These are phyloP conservation scores for Lipomyces yamanashiensis DNA, from an alignment of 805 yeast species.

Conservation along the genomic window DNA sequence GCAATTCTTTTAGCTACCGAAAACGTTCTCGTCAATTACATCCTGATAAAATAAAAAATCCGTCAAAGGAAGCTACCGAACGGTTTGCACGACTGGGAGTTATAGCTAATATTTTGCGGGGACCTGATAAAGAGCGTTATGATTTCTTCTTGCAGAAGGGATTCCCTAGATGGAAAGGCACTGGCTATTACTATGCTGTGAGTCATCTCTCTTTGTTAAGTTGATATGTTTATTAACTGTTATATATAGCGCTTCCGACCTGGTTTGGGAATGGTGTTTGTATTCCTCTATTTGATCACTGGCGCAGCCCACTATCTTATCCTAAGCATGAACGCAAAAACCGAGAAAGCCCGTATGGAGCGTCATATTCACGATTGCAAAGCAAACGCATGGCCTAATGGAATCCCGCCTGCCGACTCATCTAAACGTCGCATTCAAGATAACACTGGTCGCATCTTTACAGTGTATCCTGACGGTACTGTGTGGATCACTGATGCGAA, in stretches of 20 bases:
- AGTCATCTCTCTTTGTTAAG: background rate
- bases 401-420: slow-evolving; percentile 37
- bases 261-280: slow-evolving; percentile 56
- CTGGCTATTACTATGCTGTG: slow-evolving; percentile 59
- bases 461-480: slow-evolving; percentile 45
- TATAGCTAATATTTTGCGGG: slow-evolving; percentile 73
- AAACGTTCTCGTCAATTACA: slow-evolving; percentile 73
- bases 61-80: slow-evolving; percentile 60
- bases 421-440: slow-evolving; percentile 30
- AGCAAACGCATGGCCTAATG: slow-evolving; percentile 42
- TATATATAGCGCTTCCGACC: slow-evolving; percentile 63
- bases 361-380: slow-evolving; percentile 44
- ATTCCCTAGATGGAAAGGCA: slow-evolving; percentile 80
- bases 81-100: slow-evolving; percentile 78
- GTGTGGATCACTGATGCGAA: slow-evolving; percentile 35
- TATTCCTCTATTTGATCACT: slow-evolving; percentile 56
- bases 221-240: background rate
- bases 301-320: slow-evolving; percentile 64
- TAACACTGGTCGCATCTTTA: slow-evolving; percentile 39
- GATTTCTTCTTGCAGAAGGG: slow-evolving; percentile 84
- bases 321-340: slow-evolving; percentile 57
- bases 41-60: slow-evolving; percentile 71
- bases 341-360: slow-evolving; percentile 60
- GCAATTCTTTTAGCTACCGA: slow-evolving; percentile 53
- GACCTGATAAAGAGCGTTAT: slow-evolving; percentile 66